Evolutionary conservation across 768 basidiomycete genomes (phyloP).

Genomic region (Pleurotus djamor): DNA sequence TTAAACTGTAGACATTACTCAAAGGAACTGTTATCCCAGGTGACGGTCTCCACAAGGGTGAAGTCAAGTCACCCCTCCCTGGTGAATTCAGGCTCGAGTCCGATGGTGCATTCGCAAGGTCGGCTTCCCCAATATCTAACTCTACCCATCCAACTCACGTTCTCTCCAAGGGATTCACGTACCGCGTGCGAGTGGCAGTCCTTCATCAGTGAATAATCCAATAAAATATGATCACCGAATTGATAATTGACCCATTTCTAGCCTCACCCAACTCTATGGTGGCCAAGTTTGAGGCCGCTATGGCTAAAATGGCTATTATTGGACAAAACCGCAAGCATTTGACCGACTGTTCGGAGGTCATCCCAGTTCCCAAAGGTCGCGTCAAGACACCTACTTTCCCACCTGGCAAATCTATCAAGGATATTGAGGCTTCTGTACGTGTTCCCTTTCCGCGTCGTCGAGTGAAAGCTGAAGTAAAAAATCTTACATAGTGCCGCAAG

Average conservation of each 20-base stretch:
- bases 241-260: slow-evolving; percentile 1
- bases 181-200: slow-evolving; percentile 41
- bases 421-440: slow-evolving; percentile 25
- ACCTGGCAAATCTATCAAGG: slow-evolving; percentile 23
- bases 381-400: slow-evolving; percentile 18
- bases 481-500: slow-evolving; percentile 11
- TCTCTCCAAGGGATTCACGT: slow-evolving; percentile 10
- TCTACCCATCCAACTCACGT: neutral
- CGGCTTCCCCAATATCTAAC: slow-evolving; percentile 9
- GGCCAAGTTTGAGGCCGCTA: slow-evolving; percentile 22
- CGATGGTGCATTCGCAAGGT: slow-evolving; percentile 21
- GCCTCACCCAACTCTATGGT: slow-evolving; percentile 21
- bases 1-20: slow-evolving; percentile 18
- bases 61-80: slow-evolving; percentile 18
- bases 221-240: neutral
- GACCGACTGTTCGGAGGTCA: slow-evolving; percentile 26
- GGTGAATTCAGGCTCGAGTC: slow-evolving; percentile 29
- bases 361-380: slow-evolving; percentile 13
- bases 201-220: slow-evolving; percentile 20
- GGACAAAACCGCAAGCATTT: slow-evolving; percentile 21
- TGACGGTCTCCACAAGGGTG: slow-evolving; percentile 16
- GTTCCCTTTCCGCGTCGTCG: neutral
- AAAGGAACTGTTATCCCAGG: slow-evolving; percentile 22
- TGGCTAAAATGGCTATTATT: slow-evolving; percentile 28
- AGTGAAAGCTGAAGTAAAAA: neutral